Conservation (phyloP, 306 rosid genomes). For the Trifolium subterraneum region DNA sequence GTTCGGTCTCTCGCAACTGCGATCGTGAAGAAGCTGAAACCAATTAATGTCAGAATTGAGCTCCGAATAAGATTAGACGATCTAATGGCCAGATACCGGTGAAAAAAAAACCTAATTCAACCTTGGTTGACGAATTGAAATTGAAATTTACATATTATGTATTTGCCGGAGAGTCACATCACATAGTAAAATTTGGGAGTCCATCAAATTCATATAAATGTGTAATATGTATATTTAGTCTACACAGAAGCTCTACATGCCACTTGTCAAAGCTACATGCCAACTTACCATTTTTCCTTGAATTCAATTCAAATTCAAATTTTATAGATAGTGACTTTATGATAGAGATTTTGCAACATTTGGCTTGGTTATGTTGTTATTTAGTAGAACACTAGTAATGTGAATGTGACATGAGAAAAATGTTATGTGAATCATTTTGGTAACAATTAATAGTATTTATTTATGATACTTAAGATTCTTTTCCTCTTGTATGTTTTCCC, state of each 20-base stretch:
- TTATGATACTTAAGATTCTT: constrained; percentile 14
- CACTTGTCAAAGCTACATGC: constrained; percentile 19
- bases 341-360: constrained; percentile 1
- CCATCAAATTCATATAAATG: constrained; percentile 1
- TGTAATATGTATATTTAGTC: neutral
- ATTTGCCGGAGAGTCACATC: constrained; percentile 34
- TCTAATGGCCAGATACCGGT: too few relatives aligned
- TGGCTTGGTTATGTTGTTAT: constrained; percentile 18
- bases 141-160: neutral
- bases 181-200: neutral
- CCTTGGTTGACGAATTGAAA: too few relatives aligned
- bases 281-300: constrained; percentile 1
- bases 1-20: too few relatives aligned
- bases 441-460: neutral
- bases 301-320: constrained; percentile 46
- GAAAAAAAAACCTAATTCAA: too few relatives aligned
- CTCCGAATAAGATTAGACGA: too few relatives aligned
- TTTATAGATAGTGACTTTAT: constrained; percentile 21
- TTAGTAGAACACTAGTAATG: constrained; percentile 16
- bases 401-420: neutral
- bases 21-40: too few relatives aligned
- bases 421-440: constrained; percentile 32
- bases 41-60: too few relatives aligned
- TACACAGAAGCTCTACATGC: constrained; percentile 34
- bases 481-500: constrained; percentile 44